Base-by-base conservation (phyloP, 2,329 filamentous ascomycete genomes). In the Aspergillus japonicus region DNA sequence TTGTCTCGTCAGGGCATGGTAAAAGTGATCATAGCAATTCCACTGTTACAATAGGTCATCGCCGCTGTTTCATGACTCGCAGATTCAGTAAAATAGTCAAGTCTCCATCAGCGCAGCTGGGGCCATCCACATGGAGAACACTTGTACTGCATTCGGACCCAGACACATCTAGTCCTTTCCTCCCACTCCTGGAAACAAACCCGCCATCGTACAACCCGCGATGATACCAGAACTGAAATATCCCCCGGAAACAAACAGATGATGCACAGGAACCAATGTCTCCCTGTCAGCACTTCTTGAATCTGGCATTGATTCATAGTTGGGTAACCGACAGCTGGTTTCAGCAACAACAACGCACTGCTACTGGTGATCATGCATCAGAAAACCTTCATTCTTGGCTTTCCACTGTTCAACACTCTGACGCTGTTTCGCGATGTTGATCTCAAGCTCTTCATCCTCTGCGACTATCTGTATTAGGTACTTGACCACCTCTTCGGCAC, bases 381-480 rank as follows among this genome's bases (percentile, higher is more conserved):
- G 53, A 26, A 23, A 39, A 6, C 26, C 21, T 50, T 29, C 29
- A 42, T 5, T 48, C 3, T 16, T 62, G 19, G 54, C 50, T 8
- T 52, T 47, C 58, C 50, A 63, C 33, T 54, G 60, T 26, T 23
- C 62, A 21, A 59, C 56, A 23, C 55, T 47, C 44, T 55, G 31
- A 10, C 58, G 54, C 52, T 62, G 50, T 44, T 50, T 53, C 5
- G 58, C 56, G 14, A 33, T 51, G 8, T 57, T 47, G 2, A 59
- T 42, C 44, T 64, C 61, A 10, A 65, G 7, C 2, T 35, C 51
- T 1, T 61, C 63, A 48, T 76, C 72, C 29, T 74, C 69, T 35
- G 66, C 59, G 1, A 71, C 65, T 58, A 75, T 67, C 1, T 60
- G 44, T 6, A 73, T 63, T 24, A 76, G 54, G 44, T 69, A 73